Conservation (phyloP, 768 basidiomycete genomes). For the Leccinum ochraceum region DNA sequence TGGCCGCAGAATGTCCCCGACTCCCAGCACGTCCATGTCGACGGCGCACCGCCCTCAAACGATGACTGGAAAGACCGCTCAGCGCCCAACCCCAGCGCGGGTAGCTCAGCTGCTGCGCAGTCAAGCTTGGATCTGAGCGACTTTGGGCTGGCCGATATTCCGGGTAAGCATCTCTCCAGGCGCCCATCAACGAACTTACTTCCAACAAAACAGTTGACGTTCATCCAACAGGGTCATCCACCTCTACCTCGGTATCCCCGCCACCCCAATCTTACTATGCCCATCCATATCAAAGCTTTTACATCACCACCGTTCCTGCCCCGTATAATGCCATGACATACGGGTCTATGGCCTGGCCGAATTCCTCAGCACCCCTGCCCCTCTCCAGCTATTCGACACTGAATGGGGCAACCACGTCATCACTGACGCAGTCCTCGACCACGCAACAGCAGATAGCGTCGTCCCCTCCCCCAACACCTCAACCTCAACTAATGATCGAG, state of each 20-base stretch:
- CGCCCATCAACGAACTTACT: slow-evolving; percentile 26
- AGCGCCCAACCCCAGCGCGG: slow-evolving; percentile 23
- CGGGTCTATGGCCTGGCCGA: slow-evolving; percentile 49
- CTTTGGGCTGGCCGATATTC: slow-evolving; percentile 43
- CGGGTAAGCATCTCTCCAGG: slow-evolving; percentile 41
- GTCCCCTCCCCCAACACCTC: slow-evolving; percentile 23
- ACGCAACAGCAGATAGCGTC: slow-evolving; percentile 36
- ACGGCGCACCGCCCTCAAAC: slow-evolving; percentile 31
- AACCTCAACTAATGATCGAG: slow-evolving; percentile 66
- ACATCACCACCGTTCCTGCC: slow-evolving; percentile 40
- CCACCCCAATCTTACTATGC: slow-evolving; percentile 44
- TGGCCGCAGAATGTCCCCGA: slow-evolving; percentile 41
- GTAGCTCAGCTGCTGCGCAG: slow-evolving; percentile 34
- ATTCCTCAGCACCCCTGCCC: slow-evolving; percentile 47
- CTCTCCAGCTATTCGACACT: slow-evolving; percentile 76
- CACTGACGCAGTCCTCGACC: slow-evolving; percentile 32
- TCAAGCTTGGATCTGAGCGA: slow-evolving; percentile 43
- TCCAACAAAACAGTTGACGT: slow-evolving; percentile 12
- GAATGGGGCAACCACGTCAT: slow-evolving; percentile 67
- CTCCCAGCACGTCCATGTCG: slow-evolving; percentile 34
- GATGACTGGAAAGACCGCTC: slow-evolving; percentile 43
- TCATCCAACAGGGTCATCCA: slow-evolving; percentile 36
- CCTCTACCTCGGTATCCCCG: slow-evolving; percentile 41
- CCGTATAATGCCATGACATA: slow-evolving; percentile 59
- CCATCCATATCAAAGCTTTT: slow-evolving; percentile 44